Conservation (phyloP, 345 rosid species). For the Aquilaria malaccensis region DNA sequence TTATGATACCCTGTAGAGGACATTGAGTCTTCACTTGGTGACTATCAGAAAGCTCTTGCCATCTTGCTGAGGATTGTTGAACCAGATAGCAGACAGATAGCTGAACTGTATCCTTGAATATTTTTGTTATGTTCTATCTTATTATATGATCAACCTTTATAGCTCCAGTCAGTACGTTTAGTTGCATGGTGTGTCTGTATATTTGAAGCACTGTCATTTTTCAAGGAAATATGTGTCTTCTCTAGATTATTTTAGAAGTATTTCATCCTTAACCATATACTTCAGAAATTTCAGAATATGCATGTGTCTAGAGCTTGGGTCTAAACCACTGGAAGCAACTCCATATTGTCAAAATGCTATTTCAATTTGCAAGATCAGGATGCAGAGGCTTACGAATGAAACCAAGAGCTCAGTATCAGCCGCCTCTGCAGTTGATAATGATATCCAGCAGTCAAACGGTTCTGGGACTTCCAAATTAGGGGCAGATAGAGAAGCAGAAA, state of each 20-base stretch:
- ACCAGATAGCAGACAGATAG: constrained; percentile 73
- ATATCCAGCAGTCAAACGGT: constrained; percentile 47
- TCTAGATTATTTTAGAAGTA: too few species aligned
- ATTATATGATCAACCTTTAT: background rate
- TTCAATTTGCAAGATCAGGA: constrained; percentile 57
- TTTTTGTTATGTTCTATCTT: background rate
- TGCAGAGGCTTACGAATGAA: constrained; percentile 55
- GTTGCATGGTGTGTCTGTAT: background rate
- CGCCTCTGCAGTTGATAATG: constrained; percentile 41
- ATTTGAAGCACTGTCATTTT: too few species aligned
- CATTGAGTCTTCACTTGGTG: constrained; percentile 80
- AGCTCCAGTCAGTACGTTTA: background rate
- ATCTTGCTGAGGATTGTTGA: constrained; percentile 75
- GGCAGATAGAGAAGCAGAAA: constrained; percentile 71
- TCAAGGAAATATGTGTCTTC: too few species aligned
- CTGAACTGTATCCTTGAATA: constrained; percentile 83
- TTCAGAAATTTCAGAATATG: constrained; percentile 84
- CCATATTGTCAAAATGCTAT: constrained; percentile 77
- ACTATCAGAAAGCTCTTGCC: constrained; percentile 69
- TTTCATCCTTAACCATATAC: constrained; percentile 36
- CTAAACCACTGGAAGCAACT: constrained; percentile 70
- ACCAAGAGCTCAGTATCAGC: constrained; percentile 43
- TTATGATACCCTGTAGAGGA: constrained; percentile 53
- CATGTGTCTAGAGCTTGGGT: constrained; percentile 78
- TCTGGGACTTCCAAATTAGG: constrained; percentile 30